phyloP scores from a whole-genome alignment of 345 rosid genomes.

The Gossypium anomalum region DNA sequence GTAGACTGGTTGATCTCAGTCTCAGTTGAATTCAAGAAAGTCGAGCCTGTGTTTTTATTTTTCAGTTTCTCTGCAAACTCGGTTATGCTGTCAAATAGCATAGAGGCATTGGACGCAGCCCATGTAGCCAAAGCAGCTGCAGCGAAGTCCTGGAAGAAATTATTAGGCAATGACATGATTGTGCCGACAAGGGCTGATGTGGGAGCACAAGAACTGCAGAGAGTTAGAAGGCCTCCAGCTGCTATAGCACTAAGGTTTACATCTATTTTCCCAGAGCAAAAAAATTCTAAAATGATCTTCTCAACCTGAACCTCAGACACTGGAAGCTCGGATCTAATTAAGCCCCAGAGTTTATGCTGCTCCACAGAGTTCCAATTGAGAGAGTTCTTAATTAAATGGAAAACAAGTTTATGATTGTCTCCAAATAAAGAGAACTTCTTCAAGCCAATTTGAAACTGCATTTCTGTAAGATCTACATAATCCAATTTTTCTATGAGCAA shows the following conservation, averaged over 20 bases:
- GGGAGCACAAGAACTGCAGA: slow-evolving; percentile 39
- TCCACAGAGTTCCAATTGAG: slow-evolving; percentile 39
- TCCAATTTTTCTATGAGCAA: slow-evolving; percentile 33
- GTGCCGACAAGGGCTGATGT: slow-evolving; percentile 43
- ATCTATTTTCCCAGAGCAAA: slow-evolving; percentile 33
- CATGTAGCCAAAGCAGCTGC: slow-evolving; percentile 42
- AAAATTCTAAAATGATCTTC: slow-evolving; percentile 40
- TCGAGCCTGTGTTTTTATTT: background rate
- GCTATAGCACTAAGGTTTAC: slow-evolving; percentile 40
- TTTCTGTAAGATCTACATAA: slow-evolving; percentile 37
- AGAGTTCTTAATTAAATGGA: slow-evolving; percentile 34
- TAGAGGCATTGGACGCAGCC: slow-evolving; percentile 37
- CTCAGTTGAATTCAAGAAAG: slow-evolving; percentile 1
- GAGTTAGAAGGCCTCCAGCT: slow-evolving; percentile 38
- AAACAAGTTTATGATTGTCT: slow-evolving; percentile 29
- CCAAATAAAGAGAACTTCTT: slow-evolving; percentile 42
- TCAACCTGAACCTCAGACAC: slow-evolving; percentile 37
- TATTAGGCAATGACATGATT: slow-evolving; percentile 41
- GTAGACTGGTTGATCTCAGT: slow-evolving; percentile 13
- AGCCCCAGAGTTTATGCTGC: slow-evolving; percentile 53
- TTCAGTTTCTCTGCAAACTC: slow-evolving; percentile 32
- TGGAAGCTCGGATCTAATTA: slow-evolving; percentile 47
- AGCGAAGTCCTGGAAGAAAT: slow-evolving; percentile 36
- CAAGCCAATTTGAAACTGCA: slow-evolving; percentile 42
- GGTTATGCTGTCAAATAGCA: slow-evolving; percentile 43